phyloP scores from a whole-genome alignment of 768 basidiomycete species.

The Tubosaeta sp. region DNA sequence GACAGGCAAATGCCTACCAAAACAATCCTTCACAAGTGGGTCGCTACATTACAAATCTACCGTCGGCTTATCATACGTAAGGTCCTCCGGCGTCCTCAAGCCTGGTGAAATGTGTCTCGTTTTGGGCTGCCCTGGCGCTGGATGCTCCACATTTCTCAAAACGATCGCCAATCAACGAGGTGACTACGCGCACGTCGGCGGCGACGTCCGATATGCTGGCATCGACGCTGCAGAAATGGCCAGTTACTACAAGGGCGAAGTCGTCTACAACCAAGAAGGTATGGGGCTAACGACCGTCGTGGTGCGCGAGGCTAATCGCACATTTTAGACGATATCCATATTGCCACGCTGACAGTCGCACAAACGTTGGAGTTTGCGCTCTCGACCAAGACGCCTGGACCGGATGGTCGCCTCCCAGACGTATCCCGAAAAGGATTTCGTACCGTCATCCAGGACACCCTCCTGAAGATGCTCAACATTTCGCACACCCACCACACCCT shows the following conservation, averaged over 20 bases:
- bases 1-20: slow-evolving; percentile 37
- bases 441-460: slow-evolving; percentile 51
- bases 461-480: slow-evolving; percentile 80
- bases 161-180: slow-evolving; percentile 71
- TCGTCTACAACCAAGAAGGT: slow-evolving; percentile 78
- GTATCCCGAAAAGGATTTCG: slow-evolving; percentile 58
- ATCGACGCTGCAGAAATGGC: slow-evolving; percentile 73
- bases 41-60: neutral
- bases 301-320: neutral
- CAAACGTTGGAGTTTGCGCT: slow-evolving; percentile 72
- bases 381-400: slow-evolving; percentile 72
- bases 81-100: slow-evolving; percentile 64
- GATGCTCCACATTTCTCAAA: slow-evolving; percentile 86
- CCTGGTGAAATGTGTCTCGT: slow-evolving; percentile 87
- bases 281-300: neutral
- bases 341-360: slow-evolving; percentile 75
- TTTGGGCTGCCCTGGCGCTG: slow-evolving; percentile 77
- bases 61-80: slow-evolving; percentile 16
- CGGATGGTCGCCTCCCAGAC: slow-evolving; percentile 66
- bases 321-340: slow-evolving; percentile 67
- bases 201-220: slow-evolving; percentile 80
- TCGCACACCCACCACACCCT: slow-evolving; percentile 73
- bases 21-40: slow-evolving; percentile 58
- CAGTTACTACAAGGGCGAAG: slow-evolving; percentile 73
- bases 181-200: slow-evolving; percentile 58